Percentiles rank a stretch among this genome's conserved stretches.
Conservation (phyloP, 177 flowering plant genomes). For the Vitis hybrid region DNA sequence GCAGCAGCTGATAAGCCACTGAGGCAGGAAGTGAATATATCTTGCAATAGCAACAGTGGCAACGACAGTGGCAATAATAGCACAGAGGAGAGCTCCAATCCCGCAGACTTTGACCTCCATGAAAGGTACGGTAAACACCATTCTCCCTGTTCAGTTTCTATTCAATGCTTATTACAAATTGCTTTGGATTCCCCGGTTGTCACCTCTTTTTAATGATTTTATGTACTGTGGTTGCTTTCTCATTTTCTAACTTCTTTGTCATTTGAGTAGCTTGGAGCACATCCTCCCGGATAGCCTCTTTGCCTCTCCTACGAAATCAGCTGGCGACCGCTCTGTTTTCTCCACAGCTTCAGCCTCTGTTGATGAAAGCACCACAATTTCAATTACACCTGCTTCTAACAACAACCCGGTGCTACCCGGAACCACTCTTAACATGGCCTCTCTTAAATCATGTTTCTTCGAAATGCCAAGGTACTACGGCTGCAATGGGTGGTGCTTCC, state of each 20-base stretch:
- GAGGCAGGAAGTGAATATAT: constrained; percentile 26
- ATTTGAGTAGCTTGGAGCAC: constrained; percentile 42
- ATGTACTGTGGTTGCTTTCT: background rate
- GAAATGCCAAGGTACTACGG: constrained; percentile 45
- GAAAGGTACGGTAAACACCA: constrained; percentile 40
- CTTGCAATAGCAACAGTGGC: constrained; percentile 12
- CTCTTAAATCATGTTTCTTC: constrained; percentile 40
- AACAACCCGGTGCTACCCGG: constrained; percentile 14
- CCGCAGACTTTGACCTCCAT: constrained; percentile 36
- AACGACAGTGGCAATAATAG: constrained; percentile 16
- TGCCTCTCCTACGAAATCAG: constrained; percentile 47
- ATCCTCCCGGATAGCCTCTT: constrained; percentile 63
- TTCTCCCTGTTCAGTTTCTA: background rate
- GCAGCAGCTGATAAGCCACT: constrained; percentile 27
- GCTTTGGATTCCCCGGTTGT: background rate
- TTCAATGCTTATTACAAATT: background rate
- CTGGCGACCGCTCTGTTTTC: constrained; percentile 27
- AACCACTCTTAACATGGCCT: constrained; percentile 21
- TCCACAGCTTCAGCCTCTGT: constrained; percentile 14
- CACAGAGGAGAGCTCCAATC: constrained; percentile 21
- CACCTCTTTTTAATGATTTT: background rate
- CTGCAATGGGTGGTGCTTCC: no score
- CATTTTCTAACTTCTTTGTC: background rate
- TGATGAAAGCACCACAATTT: constrained; percentile 12
- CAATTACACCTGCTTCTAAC: constrained; percentile 25